Base-by-base conservation (phyloP, 306 rosid genomes). In the Corylus heterophylla region DNA sequence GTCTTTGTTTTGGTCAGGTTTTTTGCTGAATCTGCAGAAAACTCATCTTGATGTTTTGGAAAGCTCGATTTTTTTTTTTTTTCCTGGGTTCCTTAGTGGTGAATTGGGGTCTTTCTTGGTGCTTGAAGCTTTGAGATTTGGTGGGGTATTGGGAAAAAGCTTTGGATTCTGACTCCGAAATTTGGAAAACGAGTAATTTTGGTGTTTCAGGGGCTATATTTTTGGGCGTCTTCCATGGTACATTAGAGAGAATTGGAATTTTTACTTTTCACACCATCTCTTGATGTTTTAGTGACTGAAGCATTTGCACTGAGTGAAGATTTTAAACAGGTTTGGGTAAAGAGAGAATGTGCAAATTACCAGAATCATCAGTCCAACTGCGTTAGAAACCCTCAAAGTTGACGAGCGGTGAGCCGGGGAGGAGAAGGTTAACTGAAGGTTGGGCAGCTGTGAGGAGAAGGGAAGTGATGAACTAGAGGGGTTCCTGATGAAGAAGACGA, bases 201-300 rank as follows among this genome's bases (percentile, higher is more conserved):
- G 71, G 80, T 78, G 76, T 73, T 76, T 74, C 54, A 44, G 39
- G 74, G 58, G 81, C 62, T 48, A 49, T 35, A 5, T 77, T 73
- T 78, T 70, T 71, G 13, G 74, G 66, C 87, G 70, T 66, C 42
- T 48, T 61, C 55, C 29, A 54, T 76, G 83, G 69, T 75, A 58
- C 87, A 49, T 78, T 82, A 71, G 47, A 68, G 76, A 59, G 48
- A 17, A 69, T 56, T 56, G 81, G 79, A 74, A 74, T 63, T 74
- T 75, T 80, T 76, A 76, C 69, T 75, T 64, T 76, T 55, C 69
- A 69, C 37, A 54, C 44, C 44, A 27, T 73, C 75, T 48, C 45
- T 61, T 84, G 82, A 78, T 73, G 75, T 74, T 81, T 79, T 62
- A 55, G 42, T 83, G 75, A 77, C 69, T 82, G 86, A 80, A 81